These are phyloP conservation scores for Lepidium didymum DNA, from an alignment of 345 rosid genomes.

Conservation along the genomic window DNA sequence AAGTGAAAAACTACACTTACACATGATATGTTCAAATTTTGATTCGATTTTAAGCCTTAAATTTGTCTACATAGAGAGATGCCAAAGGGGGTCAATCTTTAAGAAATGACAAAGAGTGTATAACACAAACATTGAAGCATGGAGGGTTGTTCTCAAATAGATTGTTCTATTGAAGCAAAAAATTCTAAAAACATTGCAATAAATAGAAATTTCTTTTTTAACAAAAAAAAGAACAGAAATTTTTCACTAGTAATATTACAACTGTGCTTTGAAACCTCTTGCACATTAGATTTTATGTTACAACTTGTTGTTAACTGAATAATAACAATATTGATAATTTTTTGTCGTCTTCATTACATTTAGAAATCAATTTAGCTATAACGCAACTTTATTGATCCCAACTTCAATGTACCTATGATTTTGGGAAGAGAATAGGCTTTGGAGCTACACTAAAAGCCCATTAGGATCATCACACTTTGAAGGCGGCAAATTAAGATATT, in stretches of 20 bases:
- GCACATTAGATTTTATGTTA: neutral
- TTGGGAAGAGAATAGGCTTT: neutral
- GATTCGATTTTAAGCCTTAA: neutral
- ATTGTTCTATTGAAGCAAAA: neutral
- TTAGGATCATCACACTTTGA: too few species aligned
- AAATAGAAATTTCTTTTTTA: too few species aligned
- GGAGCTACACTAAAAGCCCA: neutral
- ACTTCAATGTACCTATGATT: neutral
- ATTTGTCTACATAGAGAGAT: conserved; percentile 7
- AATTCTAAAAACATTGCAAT: conserved; percentile 14
- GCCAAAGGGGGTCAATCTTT: conserved; percentile 15
- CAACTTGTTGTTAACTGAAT: neutral
- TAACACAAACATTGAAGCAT: conserved; percentile 17
- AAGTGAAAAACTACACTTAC: neutral
- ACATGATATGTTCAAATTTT: conserved; percentile 19
- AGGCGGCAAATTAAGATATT: too few species aligned
- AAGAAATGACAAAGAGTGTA: neutral
- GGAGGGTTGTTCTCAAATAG: conserved; percentile 2
- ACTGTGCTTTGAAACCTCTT: conserved; percentile 16
- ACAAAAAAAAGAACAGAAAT: too few species aligned
- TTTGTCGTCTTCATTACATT: neutral
- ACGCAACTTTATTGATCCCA: neutral
- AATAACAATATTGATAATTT: neutral
- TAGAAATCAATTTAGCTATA: neutral
- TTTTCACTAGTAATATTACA: neutral